A percentile compares a stretch with the other conserved stretches of the same genome.
phyloP scores from a whole-genome alignment of 768 basidiomycete genomes.

The Russula griseocarnosa region DNA sequence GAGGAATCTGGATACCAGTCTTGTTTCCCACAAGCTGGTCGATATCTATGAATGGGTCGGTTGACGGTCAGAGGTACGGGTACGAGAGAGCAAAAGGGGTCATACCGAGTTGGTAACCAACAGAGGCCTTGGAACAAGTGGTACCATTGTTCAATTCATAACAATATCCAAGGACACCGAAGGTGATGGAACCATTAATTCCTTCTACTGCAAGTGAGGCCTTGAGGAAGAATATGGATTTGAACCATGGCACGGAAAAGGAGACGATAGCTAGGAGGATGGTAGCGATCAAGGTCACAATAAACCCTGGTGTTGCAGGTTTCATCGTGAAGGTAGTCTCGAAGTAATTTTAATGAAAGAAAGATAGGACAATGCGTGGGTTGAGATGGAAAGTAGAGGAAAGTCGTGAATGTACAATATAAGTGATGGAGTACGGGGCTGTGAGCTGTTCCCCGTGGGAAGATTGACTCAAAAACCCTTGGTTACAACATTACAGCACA shows the following conservation, averaged over 20 bases:
- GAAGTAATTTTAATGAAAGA: neutral
- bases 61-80: neutral
- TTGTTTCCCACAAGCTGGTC: conserved; percentile 73
- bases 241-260: conserved; percentile 88
- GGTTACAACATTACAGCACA: neutral
- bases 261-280: conserved; percentile 78
- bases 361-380: neutral
- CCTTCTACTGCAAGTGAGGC: conserved; percentile 52
- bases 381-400: neutral
- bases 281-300: conserved; percentile 77
- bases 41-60: conserved; percentile 52
- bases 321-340: conserved; percentile 46
- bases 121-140: conserved; percentile 71
- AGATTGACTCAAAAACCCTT: neutral
- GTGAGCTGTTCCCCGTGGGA: conserved; percentile 6
- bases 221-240: conserved; percentile 84
- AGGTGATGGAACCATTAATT: conserved; percentile 60
- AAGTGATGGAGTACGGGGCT: neutral
- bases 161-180: conserved; percentile 92
- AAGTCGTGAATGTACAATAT: neutral
- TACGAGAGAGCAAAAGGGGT: neutral
- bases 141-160: conserved; percentile 49
- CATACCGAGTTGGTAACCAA: conserved; percentile 88
- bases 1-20: conserved; percentile 65
- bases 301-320: conserved; percentile 86